Evolutionary conservation across 2,329 filamentous ascomycete species (phyloP), one percentile per base, ranked within the genome.

Genomic region (Diaporthe ilicicola): DNA sequence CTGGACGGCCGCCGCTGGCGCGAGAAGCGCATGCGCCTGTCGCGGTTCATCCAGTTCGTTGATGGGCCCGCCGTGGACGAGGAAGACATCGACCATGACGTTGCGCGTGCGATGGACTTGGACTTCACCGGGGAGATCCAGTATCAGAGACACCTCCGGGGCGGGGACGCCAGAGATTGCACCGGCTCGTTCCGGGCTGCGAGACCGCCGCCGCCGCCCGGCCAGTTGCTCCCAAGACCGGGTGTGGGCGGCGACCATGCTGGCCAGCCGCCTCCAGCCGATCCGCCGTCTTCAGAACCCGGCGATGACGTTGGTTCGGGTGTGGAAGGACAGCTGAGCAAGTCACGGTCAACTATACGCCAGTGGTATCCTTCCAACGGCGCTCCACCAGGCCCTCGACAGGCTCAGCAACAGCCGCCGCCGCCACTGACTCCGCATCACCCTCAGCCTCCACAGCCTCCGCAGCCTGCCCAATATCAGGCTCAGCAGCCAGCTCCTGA

Each of bases 21-120:
- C 34, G 68, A 72, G 64, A 65, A 32, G 29, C 42, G 56, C 55
- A 71, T 72, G 71, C 62, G 71, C 42, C 71, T 72, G 13, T 39
- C 55, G 22, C 69, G 71, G 17, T 68, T 12, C 62, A 34, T 46
- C 55, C 53, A 61, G 39, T 42, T 53, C 64, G 17, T 19, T 3
- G 61, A 70, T 34, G 29, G 44, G 27, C 34, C 39, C 12, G 27
- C 22, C 42, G 39, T 67, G 29, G 64, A 68, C n/a, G 55, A 65
- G 22, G 39, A 32, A 6, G 64, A 68, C 32, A 19, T 72, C 39
- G 13, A 7, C 32, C 8, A 10, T 9, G 19, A 15, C 27, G 22
- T 56, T 7, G n/a, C 39, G 4, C 3, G 13, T 1, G 37, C 7
- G n/a, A 53, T 72, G n/a, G 71, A 72, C 44, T 46, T 71, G 3